These are phyloP conservation scores for Pythium plurisporium DNA, from an alignment of 352 stramenopile species.

Conservation along the genomic window DNA sequence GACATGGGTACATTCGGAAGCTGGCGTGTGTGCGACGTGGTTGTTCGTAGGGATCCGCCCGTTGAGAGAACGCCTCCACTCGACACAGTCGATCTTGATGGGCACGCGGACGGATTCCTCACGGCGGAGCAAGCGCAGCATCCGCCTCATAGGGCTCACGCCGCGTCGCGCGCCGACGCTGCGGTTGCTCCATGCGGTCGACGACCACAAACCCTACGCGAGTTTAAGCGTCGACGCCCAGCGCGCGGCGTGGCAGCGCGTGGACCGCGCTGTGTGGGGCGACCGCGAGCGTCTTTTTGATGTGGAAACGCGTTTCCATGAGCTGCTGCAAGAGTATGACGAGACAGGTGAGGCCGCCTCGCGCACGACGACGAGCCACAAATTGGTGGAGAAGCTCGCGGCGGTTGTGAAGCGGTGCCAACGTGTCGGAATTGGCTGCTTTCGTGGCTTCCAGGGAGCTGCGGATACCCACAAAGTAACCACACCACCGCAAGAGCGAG, in stretches of 20 bases:
- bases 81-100: neutral
- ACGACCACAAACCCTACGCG: neutral
- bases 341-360: neutral
- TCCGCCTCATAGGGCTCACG: too few relatives aligned
- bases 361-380: neutral
- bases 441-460: too few relatives aligned
- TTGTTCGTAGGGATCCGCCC: too few relatives aligned
- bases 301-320: neutral
- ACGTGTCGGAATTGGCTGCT: too few relatives aligned
- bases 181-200: neutral
- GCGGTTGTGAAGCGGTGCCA: too few relatives aligned
- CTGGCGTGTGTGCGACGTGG: too few relatives aligned
- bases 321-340: neutral
- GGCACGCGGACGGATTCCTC: too few relatives aligned
- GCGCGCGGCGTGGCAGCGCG: neutral
- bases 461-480: too few relatives aligned
- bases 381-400: neutral
- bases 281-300: neutral
- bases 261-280: neutral
- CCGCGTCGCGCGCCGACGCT: neutral
- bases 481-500: too few relatives aligned
- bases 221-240: neutral
- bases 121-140: too few relatives aligned
- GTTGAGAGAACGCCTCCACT: neutral
- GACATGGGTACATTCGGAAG: neutral